These are phyloP conservation scores for Crucibulum parvulum DNA, from an alignment of 1,284 basidiomycete genomes.

Conservation along the genomic window DNA sequence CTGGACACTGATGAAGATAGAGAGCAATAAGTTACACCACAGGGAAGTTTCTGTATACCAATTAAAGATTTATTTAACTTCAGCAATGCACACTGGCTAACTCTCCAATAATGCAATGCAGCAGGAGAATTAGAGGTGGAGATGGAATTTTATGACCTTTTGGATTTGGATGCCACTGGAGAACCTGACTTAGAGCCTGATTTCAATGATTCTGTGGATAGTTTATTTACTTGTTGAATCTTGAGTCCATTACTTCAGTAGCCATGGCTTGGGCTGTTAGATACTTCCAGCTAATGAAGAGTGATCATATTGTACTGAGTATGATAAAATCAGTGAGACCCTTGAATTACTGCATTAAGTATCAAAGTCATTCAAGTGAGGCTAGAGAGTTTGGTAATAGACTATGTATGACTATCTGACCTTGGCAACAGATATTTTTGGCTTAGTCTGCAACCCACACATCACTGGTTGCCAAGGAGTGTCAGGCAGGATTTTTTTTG, in stretches of 20 bases:
- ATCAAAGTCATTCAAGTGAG: background rate
- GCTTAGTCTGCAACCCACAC: background rate
- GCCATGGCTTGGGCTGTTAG: background rate
- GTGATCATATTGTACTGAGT: too few relatives aligned
- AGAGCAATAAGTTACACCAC: background rate
- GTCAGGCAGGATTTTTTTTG: too few relatives aligned
- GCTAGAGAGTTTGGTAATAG: background rate
- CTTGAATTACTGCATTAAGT: background rate
- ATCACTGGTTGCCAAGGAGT: too few relatives aligned
- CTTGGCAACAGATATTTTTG: background rate
- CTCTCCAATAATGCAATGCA: background rate
- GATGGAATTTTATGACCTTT: slow-evolving; percentile 4
- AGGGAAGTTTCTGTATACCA: background rate
- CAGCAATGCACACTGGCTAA: background rate
- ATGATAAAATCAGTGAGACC: too few relatives aligned
- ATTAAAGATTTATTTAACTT: background rate
- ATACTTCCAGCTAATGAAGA: too few relatives aligned
- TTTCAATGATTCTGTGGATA: background rate
- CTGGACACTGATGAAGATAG: background rate
- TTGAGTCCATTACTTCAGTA: background rate
- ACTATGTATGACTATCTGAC: background rate
- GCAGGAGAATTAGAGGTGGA: background rate
- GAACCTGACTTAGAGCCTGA: slow-evolving; percentile 1
- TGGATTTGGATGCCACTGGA: slow-evolving; percentile 1
- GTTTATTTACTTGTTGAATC: background rate